Base-by-base conservation (phyloP, 345 rosid species). In the Clarkia xantiana region DNA sequence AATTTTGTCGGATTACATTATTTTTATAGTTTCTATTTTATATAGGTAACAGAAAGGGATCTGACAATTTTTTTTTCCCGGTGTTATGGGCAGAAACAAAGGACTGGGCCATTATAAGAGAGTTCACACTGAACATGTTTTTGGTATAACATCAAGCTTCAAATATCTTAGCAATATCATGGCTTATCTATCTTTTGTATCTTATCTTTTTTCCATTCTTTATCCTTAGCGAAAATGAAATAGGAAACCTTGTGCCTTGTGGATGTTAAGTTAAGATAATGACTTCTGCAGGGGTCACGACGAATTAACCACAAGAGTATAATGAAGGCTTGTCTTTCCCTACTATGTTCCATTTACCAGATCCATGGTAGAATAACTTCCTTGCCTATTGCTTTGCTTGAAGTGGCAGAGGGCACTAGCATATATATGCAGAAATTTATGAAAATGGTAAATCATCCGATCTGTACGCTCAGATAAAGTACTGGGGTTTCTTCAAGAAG, bases 41-140 rank as follows among this genome's bases (percentile, higher is more conserved):
- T 18, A 10, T 43, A 12, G 15, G 51, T 47, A 22, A 20, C 23
- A 12, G 51, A 18, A 29, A 14, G 14, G 3, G 19, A 49, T n/a
- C 13, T 49, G 1, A 25, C 10, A 49, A 23, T 16, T 40, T n/a
- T 6, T 11, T 34, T 11, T n/a, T 9, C 14, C 13, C 5, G 14
- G 10, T 45, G 40, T 65, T 73, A 67, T 10, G 9, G 9, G 36
- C 80, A 87, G 99, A 82, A 67, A 78, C 82, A 49, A 65, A 50
- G 78, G 74, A 84, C 59, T 82, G 99, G 95, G 67, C 58, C 43
- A 36, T 74, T 49, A 39, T 84, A 62, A 74, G 78, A 75, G 86
- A 80, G 59, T 80, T 84, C 43, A 67, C 64, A 49, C 79, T 84
- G 62, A 76, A 70, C 67, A 62, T 72, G 62, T 83, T 87, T 57